These are phyloP conservation scores for Pleurotus djamor DNA, from an alignment of 768 basidiomycete species.

Conservation along the genomic window DNA sequence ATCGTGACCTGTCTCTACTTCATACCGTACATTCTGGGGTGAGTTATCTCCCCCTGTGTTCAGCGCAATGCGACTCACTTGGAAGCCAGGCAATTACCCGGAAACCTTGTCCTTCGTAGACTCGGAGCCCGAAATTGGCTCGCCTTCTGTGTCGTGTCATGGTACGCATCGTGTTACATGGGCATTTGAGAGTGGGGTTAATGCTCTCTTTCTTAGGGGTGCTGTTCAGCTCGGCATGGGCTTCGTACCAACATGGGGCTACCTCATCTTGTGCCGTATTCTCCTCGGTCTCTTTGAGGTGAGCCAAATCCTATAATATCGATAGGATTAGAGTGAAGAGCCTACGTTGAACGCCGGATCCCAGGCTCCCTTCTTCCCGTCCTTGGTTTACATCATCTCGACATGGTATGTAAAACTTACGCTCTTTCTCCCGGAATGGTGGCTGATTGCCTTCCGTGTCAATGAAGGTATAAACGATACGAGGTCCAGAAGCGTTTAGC, in stretches of 20 bases:
- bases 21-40: constrained; percentile 44
- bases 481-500: constrained; percentile 24
- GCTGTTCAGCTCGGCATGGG: constrained; percentile 43
- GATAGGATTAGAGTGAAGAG: background rate
- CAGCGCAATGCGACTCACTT: no score
- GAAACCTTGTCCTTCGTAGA: constrained; percentile 38
- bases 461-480: constrained; percentile 19
- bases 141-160: constrained; percentile 35
- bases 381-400: constrained; percentile 42
- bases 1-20: constrained; percentile 42
- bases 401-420: constrained; percentile 29
- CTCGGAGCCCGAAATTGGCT: constrained; percentile 45
- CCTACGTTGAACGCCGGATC: background rate
- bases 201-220: constrained; percentile 15
- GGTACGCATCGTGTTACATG: constrained; percentile 17
- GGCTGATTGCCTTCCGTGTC: background rate
- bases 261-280: constrained; percentile 37
- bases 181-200: background rate
- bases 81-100: constrained; percentile 38
- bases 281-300: constrained; percentile 45
- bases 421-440: background rate
- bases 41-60: constrained; percentile 6
- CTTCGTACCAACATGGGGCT: constrained; percentile 37
- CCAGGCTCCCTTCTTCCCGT: constrained; percentile 44
- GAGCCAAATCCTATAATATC: constrained; percentile 3